These are phyloP conservation scores for Trapa bicornis DNA, from an alignment of 345 rosid species.

Conservation along the genomic window DNA sequence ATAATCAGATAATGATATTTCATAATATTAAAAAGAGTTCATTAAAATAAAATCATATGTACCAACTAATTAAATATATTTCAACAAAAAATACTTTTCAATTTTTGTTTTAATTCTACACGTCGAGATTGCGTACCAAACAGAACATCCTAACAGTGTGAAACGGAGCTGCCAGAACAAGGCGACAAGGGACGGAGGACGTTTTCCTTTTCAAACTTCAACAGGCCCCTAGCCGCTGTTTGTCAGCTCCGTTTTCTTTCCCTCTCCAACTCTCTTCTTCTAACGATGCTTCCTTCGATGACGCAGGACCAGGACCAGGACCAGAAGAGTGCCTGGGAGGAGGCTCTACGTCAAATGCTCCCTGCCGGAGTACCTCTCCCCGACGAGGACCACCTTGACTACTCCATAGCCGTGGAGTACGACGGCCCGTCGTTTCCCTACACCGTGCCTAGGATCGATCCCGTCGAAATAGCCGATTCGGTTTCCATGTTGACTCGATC, in stretches of 20 bases:
- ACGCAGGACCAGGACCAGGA: conserved; percentile 9
- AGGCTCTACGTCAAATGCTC: conserved; percentile 23
- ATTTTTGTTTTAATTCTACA: no score
- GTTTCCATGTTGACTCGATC: conserved; percentile 13
- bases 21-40: no score
- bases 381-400: conserved; percentile 40
- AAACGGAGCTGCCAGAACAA: background rate
- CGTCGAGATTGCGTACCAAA: no score
- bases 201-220: background rate
- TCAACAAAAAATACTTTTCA: no score
- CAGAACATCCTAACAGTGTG: background rate
- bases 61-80: no score
- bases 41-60: no score
- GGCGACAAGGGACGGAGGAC: background rate
- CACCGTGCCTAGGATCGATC: conserved; percentile 37
- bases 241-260: conserved; percentile 14
- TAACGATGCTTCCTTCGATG: background rate
- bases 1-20: no score
- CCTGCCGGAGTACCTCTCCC: conserved; percentile 32
- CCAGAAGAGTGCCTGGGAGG: conserved; percentile 20
- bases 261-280: conserved; percentile 1
- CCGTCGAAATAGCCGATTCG: conserved; percentile 20
- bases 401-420: conserved; percentile 46
- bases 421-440: conserved; percentile 44
- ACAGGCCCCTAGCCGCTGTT: background rate